These are phyloP conservation scores for Trichoderma sp. DNA, from an alignment of 2,329 filamentous ascomycete genomes.

Conservation along the genomic window DNA sequence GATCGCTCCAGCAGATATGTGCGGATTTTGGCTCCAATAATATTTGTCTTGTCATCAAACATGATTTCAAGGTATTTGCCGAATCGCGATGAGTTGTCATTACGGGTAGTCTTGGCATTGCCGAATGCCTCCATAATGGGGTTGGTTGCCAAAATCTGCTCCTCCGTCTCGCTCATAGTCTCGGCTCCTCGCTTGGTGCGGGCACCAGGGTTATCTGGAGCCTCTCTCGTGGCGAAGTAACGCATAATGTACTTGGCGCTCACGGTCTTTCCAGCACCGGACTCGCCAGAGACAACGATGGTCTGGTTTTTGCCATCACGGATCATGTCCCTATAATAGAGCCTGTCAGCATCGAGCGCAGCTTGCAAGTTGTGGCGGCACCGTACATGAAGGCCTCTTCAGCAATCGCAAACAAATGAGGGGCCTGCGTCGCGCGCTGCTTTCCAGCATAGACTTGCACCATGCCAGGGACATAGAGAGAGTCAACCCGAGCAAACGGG, in stretches of 20 bases:
- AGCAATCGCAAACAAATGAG: constrained; percentile 97
- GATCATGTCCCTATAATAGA: constrained; percentile 77
- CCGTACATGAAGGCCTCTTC: constrained; percentile 96
- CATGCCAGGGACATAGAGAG: constrained; percentile 97
- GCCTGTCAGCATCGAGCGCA: constrained; percentile 41
- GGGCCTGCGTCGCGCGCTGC: constrained; percentile 92
- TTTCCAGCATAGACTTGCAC: constrained; percentile 99
- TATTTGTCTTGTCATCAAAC: constrained; percentile 94
- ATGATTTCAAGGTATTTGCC: constrained; percentile 99
- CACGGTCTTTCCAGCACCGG: constrained; percentile 97
- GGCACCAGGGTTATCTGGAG: constrained; percentile 80
- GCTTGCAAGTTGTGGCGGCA: background rate
- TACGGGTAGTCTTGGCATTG: constrained; percentile 98
- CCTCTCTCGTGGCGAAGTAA: constrained; percentile 97
- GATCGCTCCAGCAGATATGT: constrained; percentile 95
- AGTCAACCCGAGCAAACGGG: constrained; percentile 95
- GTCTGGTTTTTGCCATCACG: constrained; percentile 96
- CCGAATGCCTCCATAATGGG: constrained; percentile 99
- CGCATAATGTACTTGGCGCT: constrained; percentile 99
- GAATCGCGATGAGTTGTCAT: constrained; percentile 98
- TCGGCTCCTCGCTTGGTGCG: constrained; percentile 74
- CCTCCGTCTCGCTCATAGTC: constrained; percentile 94
- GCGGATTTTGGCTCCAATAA: constrained; percentile 95
- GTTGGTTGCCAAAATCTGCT: constrained; percentile 97
- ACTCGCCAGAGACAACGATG: constrained; percentile 98